Evolutionary conservation across 768 basidiomycete species (phyloP).

Genomic region (Mycena galericulata): DNA sequence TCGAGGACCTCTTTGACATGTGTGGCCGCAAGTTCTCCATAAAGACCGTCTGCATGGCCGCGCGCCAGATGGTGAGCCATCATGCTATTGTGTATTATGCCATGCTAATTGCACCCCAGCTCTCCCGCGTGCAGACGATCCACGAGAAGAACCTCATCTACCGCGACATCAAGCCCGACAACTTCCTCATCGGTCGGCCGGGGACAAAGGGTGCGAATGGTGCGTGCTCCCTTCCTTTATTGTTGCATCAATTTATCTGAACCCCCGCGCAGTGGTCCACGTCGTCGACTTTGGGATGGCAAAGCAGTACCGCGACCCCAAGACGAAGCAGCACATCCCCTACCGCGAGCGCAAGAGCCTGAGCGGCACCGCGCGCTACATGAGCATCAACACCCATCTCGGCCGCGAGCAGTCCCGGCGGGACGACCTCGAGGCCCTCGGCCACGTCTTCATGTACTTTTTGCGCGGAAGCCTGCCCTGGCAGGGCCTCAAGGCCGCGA

Average conservation of each 20-base stretch:
- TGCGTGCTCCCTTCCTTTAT: slow-evolving; percentile 46
- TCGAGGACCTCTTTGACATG: slow-evolving; percentile 99
- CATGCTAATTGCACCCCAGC: slow-evolving; percentile 55
- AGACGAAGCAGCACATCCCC: slow-evolving; percentile 99
- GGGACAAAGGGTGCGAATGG: slow-evolving; percentile 91
- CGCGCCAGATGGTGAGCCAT: slow-evolving; percentile 89
- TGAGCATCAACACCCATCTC: slow-evolving; percentile 99
- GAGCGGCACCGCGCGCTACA: slow-evolving; percentile 97
- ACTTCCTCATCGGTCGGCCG: slow-evolving; percentile 96
- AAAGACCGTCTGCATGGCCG: slow-evolving; percentile 99
- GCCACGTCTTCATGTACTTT: slow-evolving; percentile 99
- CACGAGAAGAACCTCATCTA: slow-evolving; percentile 99
- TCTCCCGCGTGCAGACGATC: slow-evolving; percentile 95
- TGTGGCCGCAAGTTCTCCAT: slow-evolving; percentile 97
- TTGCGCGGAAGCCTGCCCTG: slow-evolving; percentile 96
- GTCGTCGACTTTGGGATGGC: slow-evolving; percentile 99
- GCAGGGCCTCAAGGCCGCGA: slow-evolving; percentile 99
- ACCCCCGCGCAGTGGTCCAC: slow-evolving; percentile 74
- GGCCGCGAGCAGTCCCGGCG: slow-evolving; percentile 95
- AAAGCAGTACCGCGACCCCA: slow-evolving; percentile 99
- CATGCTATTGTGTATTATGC: slow-evolving; percentile 16
- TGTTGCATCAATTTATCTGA: not conserved
- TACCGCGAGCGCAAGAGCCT: slow-evolving; percentile 98
- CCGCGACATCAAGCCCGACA: slow-evolving; percentile 99
- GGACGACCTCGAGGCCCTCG: slow-evolving; percentile 98